phyloP scores from a whole-genome alignment of 2,329 filamentous ascomycete species.

The Penicillium sp. region DNA sequence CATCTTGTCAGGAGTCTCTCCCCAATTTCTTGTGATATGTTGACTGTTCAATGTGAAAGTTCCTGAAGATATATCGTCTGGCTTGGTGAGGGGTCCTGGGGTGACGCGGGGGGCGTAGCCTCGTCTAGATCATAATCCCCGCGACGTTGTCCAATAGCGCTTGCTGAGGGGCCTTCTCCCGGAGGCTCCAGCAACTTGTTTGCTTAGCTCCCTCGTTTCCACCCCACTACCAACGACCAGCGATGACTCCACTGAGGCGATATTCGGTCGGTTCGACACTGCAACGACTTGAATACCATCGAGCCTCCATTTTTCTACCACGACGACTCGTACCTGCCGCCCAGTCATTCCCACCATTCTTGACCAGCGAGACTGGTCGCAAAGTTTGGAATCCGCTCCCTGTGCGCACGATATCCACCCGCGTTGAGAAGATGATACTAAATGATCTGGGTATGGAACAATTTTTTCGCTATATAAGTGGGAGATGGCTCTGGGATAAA shows the following conservation, averaged over 20 bases:
- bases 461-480: conserved; percentile 31
- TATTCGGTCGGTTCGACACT: too few species aligned
- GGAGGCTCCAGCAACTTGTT: too few species aligned
- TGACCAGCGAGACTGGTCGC: too few species aligned
- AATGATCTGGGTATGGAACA: background rate
- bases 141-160: background rate
- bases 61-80: background rate
- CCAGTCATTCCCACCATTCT: too few species aligned
- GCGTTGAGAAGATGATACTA: background rate
- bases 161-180: background rate
- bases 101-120: background rate
- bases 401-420: background rate
- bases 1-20: conserved; percentile 25
- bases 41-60: background rate
- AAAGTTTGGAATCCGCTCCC: background rate
- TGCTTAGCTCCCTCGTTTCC: too few species aligned
- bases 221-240: too few species aligned
- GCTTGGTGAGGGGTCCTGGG: background rate
- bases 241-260: too few species aligned
- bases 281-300: too few species aligned
- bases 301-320: too few species aligned
- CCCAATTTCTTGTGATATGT: background rate
- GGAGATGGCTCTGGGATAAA: conserved; percentile 42
- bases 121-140: background rate
- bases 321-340: too few species aligned